A percentile compares a stretch with the other conserved stretches of the same genome.
These are phyloP conservation scores for Houttuynia cordata DNA, from an alignment of 164 flowering plant species.

Conservation along the genomic window DNA sequence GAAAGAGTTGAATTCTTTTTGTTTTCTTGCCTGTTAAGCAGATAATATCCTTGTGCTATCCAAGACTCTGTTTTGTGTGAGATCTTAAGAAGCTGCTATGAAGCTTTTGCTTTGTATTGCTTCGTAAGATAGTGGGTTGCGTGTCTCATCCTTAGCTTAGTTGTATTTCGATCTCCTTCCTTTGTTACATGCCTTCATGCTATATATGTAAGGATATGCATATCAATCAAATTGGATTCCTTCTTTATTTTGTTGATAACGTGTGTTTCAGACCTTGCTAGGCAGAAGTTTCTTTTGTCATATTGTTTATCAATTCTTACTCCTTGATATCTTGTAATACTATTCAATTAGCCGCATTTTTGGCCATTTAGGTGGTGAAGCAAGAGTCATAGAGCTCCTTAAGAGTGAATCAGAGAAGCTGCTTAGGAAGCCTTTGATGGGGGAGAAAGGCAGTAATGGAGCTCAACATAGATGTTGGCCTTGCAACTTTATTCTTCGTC, in stretches of 20 bases:
- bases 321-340: not conserved
- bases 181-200: too few relatives aligned
- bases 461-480: slow-evolving; percentile 15
- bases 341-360: not conserved
- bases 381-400: slow-evolving; percentile 39
- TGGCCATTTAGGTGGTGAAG: slow-evolving; percentile 50
- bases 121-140: slow-evolving; percentile 87
- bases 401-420: slow-evolving; percentile 44
- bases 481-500: slow-evolving; percentile 40
- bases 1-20: not conserved
- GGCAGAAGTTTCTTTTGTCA: too few relatives aligned
- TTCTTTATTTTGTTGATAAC: too few relatives aligned
- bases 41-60: slow-evolving; percentile 60
- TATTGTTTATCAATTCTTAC: not conserved
- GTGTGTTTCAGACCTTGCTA: too few relatives aligned
- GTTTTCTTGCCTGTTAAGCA: slow-evolving; percentile 12
- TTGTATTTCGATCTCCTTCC: not conserved
- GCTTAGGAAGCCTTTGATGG: slow-evolving; percentile 42
- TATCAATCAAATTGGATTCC: too few relatives aligned
- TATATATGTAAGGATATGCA: too few relatives aligned
- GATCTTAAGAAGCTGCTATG: slow-evolving; percentile 73
- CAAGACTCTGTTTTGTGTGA: slow-evolving; percentile 62
- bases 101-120: slow-evolving; percentile 80
- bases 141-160: slow-evolving; percentile 18
- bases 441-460: slow-evolving; percentile 15